These are phyloP conservation scores for Tricholoma bakamatsutake DNA, from an alignment of 768 basidiomycete genomes.

Conservation along the genomic window DNA sequence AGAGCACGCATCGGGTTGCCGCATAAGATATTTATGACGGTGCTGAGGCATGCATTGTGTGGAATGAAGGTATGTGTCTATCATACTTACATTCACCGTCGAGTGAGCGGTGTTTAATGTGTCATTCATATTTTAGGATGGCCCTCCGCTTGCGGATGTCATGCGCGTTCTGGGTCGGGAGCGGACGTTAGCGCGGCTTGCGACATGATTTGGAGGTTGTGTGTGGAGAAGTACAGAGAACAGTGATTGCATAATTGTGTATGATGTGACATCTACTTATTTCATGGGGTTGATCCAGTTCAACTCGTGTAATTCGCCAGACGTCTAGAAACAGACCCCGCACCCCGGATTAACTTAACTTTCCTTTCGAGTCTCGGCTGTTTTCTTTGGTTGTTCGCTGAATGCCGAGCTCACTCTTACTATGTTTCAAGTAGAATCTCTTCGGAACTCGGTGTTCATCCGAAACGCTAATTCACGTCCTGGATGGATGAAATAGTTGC, in stretches of 20 bases:
- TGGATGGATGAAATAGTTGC: too few species aligned
- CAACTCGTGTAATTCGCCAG: neutral
- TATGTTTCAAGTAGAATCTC: too few species aligned
- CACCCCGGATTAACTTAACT: too few species aligned
- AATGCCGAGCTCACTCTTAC: too few species aligned
- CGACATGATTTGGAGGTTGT: conserved; percentile 1
- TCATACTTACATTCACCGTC: neutral
- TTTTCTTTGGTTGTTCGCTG: too few species aligned
- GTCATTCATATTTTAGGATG: conserved; percentile 30
- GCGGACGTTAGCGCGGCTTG: conserved; percentile 33
- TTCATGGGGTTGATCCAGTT: too few species aligned
- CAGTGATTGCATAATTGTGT: too few species aligned
- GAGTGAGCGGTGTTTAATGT: neutral
- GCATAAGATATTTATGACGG: conserved; percentile 59
- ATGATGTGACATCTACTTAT: neutral
- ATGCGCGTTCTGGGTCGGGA: conserved; percentile 38
- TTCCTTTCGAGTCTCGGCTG: too few species aligned
- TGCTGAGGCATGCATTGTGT: conserved; percentile 72
- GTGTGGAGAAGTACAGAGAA: neutral
- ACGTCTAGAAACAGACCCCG: too few species aligned
- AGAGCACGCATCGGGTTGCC: conserved; percentile 33
- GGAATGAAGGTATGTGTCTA: conserved; percentile 66
- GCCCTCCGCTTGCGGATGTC: conserved; percentile 40
- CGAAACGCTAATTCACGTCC: too few species aligned
- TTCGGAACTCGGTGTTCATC: too few species aligned